Conservation (phyloP, 2,329 filamentous ascomycete genomes). For the Chrysoporthe austroafricana region DNA sequence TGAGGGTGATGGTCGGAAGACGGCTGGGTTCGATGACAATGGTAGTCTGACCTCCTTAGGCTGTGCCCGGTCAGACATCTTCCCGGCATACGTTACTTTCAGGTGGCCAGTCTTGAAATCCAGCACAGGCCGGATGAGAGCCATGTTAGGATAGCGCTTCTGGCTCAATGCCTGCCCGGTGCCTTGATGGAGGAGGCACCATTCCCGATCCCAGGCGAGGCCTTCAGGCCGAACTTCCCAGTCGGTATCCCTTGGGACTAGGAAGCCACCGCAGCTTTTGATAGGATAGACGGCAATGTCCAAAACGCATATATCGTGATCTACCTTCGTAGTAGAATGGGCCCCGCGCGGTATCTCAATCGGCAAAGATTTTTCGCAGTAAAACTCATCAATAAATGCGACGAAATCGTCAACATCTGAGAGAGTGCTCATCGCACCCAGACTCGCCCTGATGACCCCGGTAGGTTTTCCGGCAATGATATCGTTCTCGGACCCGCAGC, state of each 20-base stretch:
- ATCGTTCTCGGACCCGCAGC: slow-evolving; percentile 83
- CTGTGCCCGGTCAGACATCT: slow-evolving; percentile 23
- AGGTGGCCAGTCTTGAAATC: slow-evolving; percentile 72
- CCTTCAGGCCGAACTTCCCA: slow-evolving; percentile 87
- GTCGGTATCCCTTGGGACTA: slow-evolving; percentile 61
- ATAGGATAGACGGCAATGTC: slow-evolving; percentile 82
- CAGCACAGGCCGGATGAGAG: slow-evolving; percentile 74
- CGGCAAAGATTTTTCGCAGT: slow-evolving; percentile 39
- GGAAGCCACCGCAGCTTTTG: slow-evolving; percentile 87
- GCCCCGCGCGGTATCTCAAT: background rate
- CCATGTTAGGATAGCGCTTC: slow-evolving; percentile 87
- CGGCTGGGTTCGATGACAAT: slow-evolving; percentile 67
- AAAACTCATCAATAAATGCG: slow-evolving; percentile 73
- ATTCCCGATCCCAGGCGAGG: slow-evolving; percentile 92
- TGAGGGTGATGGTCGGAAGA: slow-evolving; percentile 50
- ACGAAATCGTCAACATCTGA: slow-evolving; percentile 75
- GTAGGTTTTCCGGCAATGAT: slow-evolving; percentile 84
- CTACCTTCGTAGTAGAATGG: background rate
- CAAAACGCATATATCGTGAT: slow-evolving; percentile 56
- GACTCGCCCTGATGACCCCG: slow-evolving; percentile 80
- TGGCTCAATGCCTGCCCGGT: slow-evolving; percentile 85
- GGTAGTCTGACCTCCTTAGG: slow-evolving; percentile 56
- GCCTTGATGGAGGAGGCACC: slow-evolving; percentile 88
- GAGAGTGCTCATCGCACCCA: slow-evolving; percentile 87
- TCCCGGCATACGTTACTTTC: slow-evolving; percentile 57